Evolutionary conservation across 2,329 filamentous ascomycete species (phyloP).

Genomic region (Diaporthe longicolla): DNA sequence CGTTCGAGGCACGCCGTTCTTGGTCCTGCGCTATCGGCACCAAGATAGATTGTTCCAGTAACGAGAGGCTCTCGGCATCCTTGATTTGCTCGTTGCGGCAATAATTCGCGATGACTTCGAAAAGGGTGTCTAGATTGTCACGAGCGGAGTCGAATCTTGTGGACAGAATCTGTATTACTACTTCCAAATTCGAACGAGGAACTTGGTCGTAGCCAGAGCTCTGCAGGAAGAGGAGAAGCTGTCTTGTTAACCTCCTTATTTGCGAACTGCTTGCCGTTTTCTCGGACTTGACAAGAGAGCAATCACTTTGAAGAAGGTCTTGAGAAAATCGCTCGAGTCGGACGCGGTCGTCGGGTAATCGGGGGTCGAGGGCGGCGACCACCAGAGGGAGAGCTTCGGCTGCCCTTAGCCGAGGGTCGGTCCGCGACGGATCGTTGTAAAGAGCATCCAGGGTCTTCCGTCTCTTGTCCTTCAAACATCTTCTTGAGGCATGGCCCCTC

Average conservation of each 20-base stretch:
- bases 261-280: slow-evolving; percentile 49
- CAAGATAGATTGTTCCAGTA: slow-evolving; percentile 43
- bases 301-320: slow-evolving; percentile 57
- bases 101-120: slow-evolving; percentile 42
- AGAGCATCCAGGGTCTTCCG: slow-evolving; percentile 74
- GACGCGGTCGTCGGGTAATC: slow-evolving; percentile 60
- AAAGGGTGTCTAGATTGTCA: slow-evolving; percentile 45
- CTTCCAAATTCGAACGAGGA: slow-evolving; percentile 40
- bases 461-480: slow-evolving; percentile 68
- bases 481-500: slow-evolving; percentile 81
- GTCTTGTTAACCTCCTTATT: slow-evolving; percentile 53
- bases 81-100: slow-evolving; percentile 37
- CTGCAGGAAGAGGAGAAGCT: slow-evolving; percentile 55
- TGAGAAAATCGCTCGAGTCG: slow-evolving; percentile 62
- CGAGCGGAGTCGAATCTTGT: slow-evolving; percentile 40
- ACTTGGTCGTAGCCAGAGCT: slow-evolving; percentile 29
- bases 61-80: slow-evolving; percentile 25
- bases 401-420: slow-evolving; percentile 54
- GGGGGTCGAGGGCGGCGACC: slow-evolving; percentile 63
- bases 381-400: slow-evolving; percentile 62
- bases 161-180: slow-evolving; percentile 39
- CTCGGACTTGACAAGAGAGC: slow-evolving; percentile 53
- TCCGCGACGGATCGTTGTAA: slow-evolving; percentile 59
- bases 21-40: slow-evolving; percentile 42
- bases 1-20: slow-evolving; percentile 50